Base-by-base conservation (phyloP, 192 early-diverging fungal species). In the Rhizoclosmatium sp. region DNA sequence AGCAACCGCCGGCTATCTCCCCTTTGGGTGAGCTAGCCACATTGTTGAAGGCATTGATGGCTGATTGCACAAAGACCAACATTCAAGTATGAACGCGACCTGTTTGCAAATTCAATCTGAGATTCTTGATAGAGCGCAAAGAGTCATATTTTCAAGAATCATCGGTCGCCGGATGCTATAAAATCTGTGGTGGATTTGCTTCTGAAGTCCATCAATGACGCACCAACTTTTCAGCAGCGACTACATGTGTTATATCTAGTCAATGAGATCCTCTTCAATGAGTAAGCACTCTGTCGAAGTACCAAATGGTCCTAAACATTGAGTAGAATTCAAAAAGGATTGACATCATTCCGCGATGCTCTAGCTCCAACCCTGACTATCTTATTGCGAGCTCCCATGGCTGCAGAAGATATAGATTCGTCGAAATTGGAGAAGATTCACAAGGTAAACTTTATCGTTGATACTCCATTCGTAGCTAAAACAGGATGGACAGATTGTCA, bases 211-310 rank as follows among this genome's bases (percentile, higher is more conserved):
- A 47, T 69, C 12, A 21, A 42, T 12, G 23, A 41, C 7, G 9
- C 31, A 16, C 1, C 7, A 12, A 47, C 9, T 16, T 69, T 69
- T 69, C 67, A 69, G 23, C 40, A 69, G 46, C 7, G 47, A 16
- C 67, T 69, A 16, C 67, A 69, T 69, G 46, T 69, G 3, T 47
- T 69, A 3, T 69, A 69, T 47, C 14, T 69, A 3, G 44, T 69
- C 46, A 69, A 69, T 47, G 67, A 69, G 12, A 21, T 69, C 12
- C 67, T 69, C 44, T 46, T 69, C 41, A 46, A 69, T 47, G 67
- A 69, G 67, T 69, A 16, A 47, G 46, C 46, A 41, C 46, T 45
- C 12, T 14, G 2, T 40, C 40, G n/a, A n/a, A 47, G 2, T 19
- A 2, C 12, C 67, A 9, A 45, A 10, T 42, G 2, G 46, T 14